Evolutionary conservation across 2,329 filamentous ascomycete genomes (phyloP).

Genomic region (Bimuria novae-zelandiae): DNA sequence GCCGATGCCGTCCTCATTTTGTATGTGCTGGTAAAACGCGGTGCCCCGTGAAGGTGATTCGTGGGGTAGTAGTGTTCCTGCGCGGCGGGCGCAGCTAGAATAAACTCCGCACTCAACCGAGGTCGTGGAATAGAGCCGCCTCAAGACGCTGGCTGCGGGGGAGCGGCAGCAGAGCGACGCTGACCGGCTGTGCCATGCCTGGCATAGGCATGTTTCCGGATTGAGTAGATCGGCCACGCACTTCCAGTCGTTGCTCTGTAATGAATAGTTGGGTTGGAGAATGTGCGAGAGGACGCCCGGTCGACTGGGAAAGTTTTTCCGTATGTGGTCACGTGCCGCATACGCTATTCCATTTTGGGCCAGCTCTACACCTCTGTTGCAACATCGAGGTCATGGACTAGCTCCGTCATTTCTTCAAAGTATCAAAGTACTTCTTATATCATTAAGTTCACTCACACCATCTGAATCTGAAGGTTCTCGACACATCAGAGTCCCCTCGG

Average conservation of each 20-base stretch:
- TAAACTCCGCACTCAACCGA: constrained; percentile 44
- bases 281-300: too few relatives aligned
- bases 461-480: too few relatives aligned
- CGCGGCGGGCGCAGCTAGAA: constrained; percentile 32
- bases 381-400: too few relatives aligned
- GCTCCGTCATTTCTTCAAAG: too few relatives aligned
- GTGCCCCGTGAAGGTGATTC: constrained; percentile 20
- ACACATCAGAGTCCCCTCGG: too few relatives aligned
- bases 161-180: constrained; percentile 7
- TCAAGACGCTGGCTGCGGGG: constrained; percentile 16
- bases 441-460: too few relatives aligned
- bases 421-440: too few relatives aligned
- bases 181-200: constrained; percentile 4
- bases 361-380: too few relatives aligned
- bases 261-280: constrained; percentile 2
- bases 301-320: too few relatives aligned
- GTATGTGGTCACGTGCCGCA: too few relatives aligned
- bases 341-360: too few relatives aligned
- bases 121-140: constrained; percentile 26
- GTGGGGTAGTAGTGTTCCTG: constrained; percentile 23
- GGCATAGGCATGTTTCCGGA: constrained; percentile 5
- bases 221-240: constrained; percentile 13
- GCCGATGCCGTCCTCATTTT: constrained; percentile 38
- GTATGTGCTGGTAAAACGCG: constrained; percentile 16
- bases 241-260: constrained; percentile 12